A percentile compares a stretch with the other conserved stretches of the same genome.
These are phyloP conservation scores for Coemansia asiatica DNA, from an alignment of 192 early-diverging fungal genomes.

Conservation along the genomic window DNA sequence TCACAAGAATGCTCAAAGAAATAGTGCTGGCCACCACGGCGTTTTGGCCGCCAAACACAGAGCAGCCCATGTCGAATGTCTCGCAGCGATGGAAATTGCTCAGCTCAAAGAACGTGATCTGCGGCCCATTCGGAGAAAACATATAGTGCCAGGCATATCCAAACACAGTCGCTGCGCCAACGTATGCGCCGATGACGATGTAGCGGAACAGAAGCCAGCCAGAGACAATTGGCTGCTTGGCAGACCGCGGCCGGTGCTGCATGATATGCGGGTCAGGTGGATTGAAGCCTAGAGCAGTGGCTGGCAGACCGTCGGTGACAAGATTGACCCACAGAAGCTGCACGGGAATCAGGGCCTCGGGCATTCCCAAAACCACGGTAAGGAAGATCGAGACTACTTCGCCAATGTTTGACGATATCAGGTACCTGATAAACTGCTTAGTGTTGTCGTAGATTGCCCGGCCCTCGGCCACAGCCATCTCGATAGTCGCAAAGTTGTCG, in stretches of 20 bases:
- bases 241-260: conserved; percentile 81
- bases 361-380: conserved; percentile 94
- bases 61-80: conserved; percentile 29
- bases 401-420: conserved; percentile 98
- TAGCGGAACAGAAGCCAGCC: conserved; percentile 96
- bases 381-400: conserved; percentile 98
- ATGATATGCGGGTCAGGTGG: conserved; percentile 97
- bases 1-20: conserved; percentile 91
- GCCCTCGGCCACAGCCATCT: conserved; percentile 96
- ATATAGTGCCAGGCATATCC: conserved; percentile 99
- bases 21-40: conserved; percentile 90
- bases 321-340: conserved; percentile 99
- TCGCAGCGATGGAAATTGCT: conserved; percentile 92
- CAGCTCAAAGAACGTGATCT: conserved; percentile 85
- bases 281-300: conserved; percentile 97
- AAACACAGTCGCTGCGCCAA: conserved; percentile 91
- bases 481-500: conserved; percentile 99
- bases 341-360: conserved; percentile 96
- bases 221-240: conserved; percentile 86
- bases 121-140: conserved; percentile 85
- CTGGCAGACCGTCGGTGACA: conserved; percentile 96
- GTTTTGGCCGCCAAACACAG: conserved; percentile 77
- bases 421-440: conserved; percentile 98
- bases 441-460: conserved; percentile 98
- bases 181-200: conserved; percentile 87